Evolutionary conservation across 1,284 basidiomycete species (phyloP).

Genomic region (Pseudomicrostroma phylloplanum): DNA sequence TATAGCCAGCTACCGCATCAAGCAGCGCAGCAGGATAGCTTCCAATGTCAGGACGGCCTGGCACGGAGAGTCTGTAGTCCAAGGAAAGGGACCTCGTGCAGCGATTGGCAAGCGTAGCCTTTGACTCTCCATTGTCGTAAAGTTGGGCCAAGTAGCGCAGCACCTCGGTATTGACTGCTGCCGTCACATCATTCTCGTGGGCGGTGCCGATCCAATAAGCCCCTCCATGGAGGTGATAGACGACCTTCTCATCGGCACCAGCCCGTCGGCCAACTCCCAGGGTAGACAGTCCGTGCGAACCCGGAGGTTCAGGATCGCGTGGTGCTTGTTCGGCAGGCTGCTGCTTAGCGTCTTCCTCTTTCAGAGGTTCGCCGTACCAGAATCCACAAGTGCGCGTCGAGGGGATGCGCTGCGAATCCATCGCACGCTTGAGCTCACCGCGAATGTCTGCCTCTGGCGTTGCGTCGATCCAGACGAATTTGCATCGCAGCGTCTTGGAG

Average conservation of each 20-base stretch:
- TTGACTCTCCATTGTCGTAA: slow-evolving; percentile 3
- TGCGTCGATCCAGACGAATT: slow-evolving; percentile 38
- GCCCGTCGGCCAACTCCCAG: slow-evolving; percentile 27
- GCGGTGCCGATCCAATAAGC: slow-evolving; percentile 46
- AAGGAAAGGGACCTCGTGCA: slow-evolving; percentile 35
- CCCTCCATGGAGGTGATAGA: slow-evolving; percentile 43
- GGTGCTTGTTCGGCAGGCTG: not conserved
- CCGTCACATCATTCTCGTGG: slow-evolving; percentile 36
- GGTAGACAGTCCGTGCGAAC: not conserved
- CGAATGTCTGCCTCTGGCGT: slow-evolving; percentile 21
- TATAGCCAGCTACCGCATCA: slow-evolving; percentile 41
- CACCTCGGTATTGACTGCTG: slow-evolving; percentile 33
- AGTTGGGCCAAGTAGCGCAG: slow-evolving; percentile 21
- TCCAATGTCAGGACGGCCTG: slow-evolving; percentile 26
- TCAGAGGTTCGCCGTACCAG: slow-evolving; percentile 31
- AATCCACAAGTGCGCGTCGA: slow-evolving; percentile 33
- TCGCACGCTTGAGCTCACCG: slow-evolving; percentile 37
- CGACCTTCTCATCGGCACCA: slow-evolving; percentile 30
- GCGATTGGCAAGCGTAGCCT: not conserved
- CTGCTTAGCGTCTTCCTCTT: not conserved
- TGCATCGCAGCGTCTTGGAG: slow-evolving; percentile 31
- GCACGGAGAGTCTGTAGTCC: slow-evolving; percentile 41
- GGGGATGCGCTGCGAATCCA: slow-evolving; percentile 27
- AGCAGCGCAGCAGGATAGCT: slow-evolving; percentile 42
- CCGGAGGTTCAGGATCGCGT: not conserved